phyloP scores from a whole-genome alignment of 768 basidiomycete species.

The Termitomyces bulborhizus region DNA sequence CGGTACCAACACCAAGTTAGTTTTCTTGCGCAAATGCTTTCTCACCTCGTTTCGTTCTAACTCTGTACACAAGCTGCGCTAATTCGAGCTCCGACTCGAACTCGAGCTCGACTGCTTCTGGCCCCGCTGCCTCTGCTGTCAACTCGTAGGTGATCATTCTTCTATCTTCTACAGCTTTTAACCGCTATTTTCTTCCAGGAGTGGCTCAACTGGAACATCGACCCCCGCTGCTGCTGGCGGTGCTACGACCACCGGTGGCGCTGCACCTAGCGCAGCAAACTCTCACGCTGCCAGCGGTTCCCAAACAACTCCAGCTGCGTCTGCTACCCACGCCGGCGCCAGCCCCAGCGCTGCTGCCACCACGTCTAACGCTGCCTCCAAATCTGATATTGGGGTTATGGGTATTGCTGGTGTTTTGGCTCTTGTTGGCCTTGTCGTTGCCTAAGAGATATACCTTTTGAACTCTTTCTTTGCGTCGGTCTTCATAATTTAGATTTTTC shows the following conservation, averaged over 20 bases:
- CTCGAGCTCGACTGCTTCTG: background rate
- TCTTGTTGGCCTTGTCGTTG: conserved; percentile 41
- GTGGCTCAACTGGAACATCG: background rate
- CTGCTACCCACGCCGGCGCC: conserved; percentile 2
- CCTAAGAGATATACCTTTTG: conserved; percentile 18
- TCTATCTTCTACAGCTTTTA: too few relatives aligned
- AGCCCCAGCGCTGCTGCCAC: conserved; percentile 5
- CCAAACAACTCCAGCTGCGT: conserved; percentile 6
- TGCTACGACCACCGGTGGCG: background rate
- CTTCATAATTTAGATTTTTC: background rate
- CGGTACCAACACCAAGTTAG: conserved; percentile 29
- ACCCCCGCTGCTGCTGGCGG: background rate
- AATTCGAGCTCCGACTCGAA: conserved; percentile 1
- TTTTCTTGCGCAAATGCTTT: background rate
- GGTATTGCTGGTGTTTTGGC: conserved; percentile 47
- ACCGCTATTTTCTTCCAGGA: background rate
- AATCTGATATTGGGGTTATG: conserved; percentile 23
- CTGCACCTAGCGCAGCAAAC: conserved; percentile 3
- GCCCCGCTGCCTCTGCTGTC: conserved; percentile 8
- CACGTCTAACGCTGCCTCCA: conserved; percentile 24
- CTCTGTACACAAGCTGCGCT: conserved; percentile 10
- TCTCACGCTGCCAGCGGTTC: conserved; percentile 18
- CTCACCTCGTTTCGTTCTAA: background rate
- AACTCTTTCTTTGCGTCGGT: background rate
- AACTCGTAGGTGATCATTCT: conserved; percentile 7